A percentile compares a stretch with the other conserved stretches of the same genome.
Conservation (phyloP, 208 protist species). For the Trypanosoma rangeli region DNA sequence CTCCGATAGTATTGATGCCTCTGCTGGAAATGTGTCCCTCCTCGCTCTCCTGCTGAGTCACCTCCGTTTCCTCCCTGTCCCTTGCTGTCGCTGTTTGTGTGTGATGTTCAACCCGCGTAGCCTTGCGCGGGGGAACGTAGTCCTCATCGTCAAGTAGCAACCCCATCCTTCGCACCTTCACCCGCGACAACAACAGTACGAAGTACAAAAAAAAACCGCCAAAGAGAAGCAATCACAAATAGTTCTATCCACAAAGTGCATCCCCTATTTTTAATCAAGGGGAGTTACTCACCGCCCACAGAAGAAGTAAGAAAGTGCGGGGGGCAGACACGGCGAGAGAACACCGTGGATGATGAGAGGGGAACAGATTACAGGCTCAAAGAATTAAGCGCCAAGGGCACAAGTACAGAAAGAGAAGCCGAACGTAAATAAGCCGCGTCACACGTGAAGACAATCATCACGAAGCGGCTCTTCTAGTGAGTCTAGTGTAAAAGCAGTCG, state of each 20-base stretch:
- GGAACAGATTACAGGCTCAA: not conserved
- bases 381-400: not conserved
- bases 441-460: not conserved
- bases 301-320: not conserved
- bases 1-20: not conserved
- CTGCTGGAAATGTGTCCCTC: not conserved
- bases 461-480: not conserved
- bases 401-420: not conserved
- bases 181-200: not conserved
- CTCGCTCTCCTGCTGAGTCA: not conserved
- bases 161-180: slow-evolving; percentile 15
- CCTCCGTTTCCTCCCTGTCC: not conserved
- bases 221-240: slow-evolving; percentile 6
- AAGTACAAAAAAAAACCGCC: not conserved
- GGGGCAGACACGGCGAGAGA: not conserved
- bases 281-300: not conserved
- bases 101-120: not conserved
- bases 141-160: slow-evolving; percentile 64
- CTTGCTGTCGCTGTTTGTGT: not conserved
- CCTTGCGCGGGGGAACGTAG: slow-evolving; percentile 10
- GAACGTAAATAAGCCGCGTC: not conserved
- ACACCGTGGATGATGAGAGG: not conserved
- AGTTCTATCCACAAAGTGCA: not conserved
- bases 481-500: not conserved
- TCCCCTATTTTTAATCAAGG: not conserved